Evolutionary conservation across 2,329 filamentous ascomycete genomes (phyloP).

Genomic region (Cadophora sp.): DNA sequence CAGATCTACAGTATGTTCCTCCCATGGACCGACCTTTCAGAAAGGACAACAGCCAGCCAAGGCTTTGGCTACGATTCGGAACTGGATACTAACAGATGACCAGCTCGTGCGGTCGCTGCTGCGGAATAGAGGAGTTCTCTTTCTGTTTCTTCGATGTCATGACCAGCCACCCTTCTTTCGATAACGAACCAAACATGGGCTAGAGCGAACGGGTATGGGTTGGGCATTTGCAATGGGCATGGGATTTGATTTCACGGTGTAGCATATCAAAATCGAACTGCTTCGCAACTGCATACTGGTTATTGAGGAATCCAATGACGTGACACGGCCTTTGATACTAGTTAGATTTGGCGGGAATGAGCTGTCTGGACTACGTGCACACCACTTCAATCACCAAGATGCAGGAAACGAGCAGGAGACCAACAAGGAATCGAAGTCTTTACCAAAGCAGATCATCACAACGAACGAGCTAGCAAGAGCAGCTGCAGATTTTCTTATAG

Average conservation of each 20-base stretch:
- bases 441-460: no score
- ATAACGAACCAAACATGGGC: conserved; percentile 34
- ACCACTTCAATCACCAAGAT: not conserved
- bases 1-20: conserved; percentile 93
- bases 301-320: not conserved
- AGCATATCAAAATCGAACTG: conserved; percentile 44
- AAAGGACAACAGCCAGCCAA: not conserved
- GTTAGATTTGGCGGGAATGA: not conserved
- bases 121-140: conserved; percentile 48
- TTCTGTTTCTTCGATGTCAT: conserved; percentile 41
- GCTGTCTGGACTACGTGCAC: not conserved
- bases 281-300: conserved; percentile 30
- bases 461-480: not conserved
- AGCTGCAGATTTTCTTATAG: not conserved
- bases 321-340: conserved; percentile 7
- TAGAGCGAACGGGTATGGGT: conserved; percentile 41
- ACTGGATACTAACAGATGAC: conserved; percentile 42
- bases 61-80: not conserved
- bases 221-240: conserved; percentile 44
- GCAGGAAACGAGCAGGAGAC: no score
- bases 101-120: conserved; percentile 67
- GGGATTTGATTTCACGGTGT: conserved; percentile 43
- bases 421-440: no score
- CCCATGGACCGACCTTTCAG: not conserved
- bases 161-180: conserved; percentile 39